Evolutionary conservation across 179 eudicot species (phyloP).

Genomic region (Heliamphora pulchella): DNA sequence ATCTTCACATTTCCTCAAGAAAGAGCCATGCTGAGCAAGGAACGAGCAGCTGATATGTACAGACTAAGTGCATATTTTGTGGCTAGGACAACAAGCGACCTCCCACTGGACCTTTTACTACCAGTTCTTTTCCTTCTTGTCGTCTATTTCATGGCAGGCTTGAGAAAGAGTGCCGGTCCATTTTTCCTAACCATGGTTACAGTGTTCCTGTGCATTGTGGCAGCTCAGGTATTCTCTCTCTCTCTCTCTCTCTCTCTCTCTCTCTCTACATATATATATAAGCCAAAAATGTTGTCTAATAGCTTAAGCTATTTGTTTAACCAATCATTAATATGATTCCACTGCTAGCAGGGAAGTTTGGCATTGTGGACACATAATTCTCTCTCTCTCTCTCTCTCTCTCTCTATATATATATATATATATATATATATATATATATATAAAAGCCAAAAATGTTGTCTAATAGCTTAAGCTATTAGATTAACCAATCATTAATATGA

Average conservation of each 20-base stretch:
- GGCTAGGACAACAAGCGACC: constrained; percentile 87
- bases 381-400: too few species aligned
- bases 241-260: too few species aligned
- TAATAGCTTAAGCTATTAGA: neutral
- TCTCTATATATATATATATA: too few species aligned
- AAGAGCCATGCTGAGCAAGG: constrained; percentile 84
- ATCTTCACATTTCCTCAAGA: constrained; percentile 97
- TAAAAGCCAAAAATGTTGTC: neutral
- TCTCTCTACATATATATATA: too few species aligned
- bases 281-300: neutral
- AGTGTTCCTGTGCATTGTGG: constrained; percentile 78
- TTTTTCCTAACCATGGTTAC: constrained; percentile 64
- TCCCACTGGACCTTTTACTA: constrained; percentile 78
- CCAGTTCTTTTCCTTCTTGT: constrained; percentile 74
- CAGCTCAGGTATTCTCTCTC: constrained; percentile 62
- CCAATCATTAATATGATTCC: neutral
- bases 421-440: too few species aligned
- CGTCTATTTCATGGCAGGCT: constrained; percentile 93
- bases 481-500: neutral
- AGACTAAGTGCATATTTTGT: constrained; percentile 86
- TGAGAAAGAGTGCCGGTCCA: constrained; percentile 42
- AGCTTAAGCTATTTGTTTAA: neutral
- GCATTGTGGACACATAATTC: neutral
- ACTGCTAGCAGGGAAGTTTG: neutral
- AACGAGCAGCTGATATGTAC: constrained; percentile 93